Evolutionary conservation across 371 early-diverging fungal species (phyloP).

Genomic region (Sporodiniella umbellata): DNA sequence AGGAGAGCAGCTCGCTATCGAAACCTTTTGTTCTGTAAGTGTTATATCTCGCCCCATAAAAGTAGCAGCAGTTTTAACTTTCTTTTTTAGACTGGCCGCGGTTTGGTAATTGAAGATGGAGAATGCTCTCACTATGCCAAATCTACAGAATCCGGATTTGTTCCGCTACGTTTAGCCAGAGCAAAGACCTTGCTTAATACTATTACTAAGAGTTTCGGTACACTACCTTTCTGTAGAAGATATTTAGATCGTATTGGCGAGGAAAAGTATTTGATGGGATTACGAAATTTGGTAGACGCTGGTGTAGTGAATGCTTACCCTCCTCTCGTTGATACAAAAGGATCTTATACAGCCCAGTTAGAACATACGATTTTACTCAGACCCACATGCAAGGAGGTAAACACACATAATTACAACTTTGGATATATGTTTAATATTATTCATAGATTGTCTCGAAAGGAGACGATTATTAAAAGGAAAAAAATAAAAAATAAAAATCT

Average conservation of each 20-base stretch:
- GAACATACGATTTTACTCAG: slow-evolving; percentile 96
- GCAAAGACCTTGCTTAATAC: slow-evolving; percentile 85
- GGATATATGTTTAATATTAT: neutral
- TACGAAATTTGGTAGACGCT: slow-evolving; percentile 85
- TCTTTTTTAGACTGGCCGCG: slow-evolving; percentile 99
- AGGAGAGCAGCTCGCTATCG: slow-evolving; percentile 97
- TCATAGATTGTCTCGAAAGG: slow-evolving; percentile 46
- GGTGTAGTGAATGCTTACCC: slow-evolving; percentile 93
- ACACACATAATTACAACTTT: neutral
- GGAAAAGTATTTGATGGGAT: slow-evolving; percentile 78
- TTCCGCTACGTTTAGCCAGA: slow-evolving; percentile 75
- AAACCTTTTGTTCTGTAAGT: slow-evolving; percentile 93
- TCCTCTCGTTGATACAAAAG: slow-evolving; percentile 91
- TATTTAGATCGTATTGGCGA: slow-evolving; percentile 95
- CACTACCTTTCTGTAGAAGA: slow-evolving; percentile 97
- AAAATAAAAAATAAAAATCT: slow-evolving; percentile 1
- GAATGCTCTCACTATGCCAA: slow-evolving; percentile 97
- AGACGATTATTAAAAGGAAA: slow-evolving; percentile 41
- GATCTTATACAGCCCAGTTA: slow-evolving; percentile 96
- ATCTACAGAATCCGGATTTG: slow-evolving; percentile 57
- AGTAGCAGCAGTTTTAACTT: too few species aligned
- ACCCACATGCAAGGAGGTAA: slow-evolving; percentile 89
- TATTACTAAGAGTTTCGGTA: slow-evolving; percentile 94
- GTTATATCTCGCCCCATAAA: too few species aligned
- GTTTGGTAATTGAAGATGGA: slow-evolving; percentile 88